Evolutionary conservation across 176 grass and related monocot species (phyloP).

Genomic region (Saccharum spontaneum): DNA sequence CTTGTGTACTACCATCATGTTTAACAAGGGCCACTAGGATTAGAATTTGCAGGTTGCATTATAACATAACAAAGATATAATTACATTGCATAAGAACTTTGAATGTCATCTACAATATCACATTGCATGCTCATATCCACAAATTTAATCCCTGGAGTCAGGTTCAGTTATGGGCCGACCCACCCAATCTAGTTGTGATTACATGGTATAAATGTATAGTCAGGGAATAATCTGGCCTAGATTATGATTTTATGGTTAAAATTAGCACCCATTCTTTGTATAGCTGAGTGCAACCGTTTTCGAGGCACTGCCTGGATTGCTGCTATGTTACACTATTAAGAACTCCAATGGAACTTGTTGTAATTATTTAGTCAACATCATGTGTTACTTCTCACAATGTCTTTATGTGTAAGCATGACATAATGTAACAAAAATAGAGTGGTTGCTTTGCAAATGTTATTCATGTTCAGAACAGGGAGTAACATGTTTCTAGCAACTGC

Average conservation of each 20-base stretch:
- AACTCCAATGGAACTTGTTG: background rate
- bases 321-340: background rate
- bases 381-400: background rate
- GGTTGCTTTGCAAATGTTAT: background rate
- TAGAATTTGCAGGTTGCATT: background rate
- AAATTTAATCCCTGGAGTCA: slow-evolving; percentile 7
- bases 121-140: background rate
- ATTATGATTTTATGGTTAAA: background rate
- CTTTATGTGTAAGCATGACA: background rate
- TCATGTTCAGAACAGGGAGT: background rate
- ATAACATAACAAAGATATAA: background rate
- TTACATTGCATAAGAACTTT: background rate
- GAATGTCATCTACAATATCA: background rate
- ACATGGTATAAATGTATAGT: background rate
- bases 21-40: slow-evolving; percentile 15
- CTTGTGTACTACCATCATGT: slow-evolving; percentile 11
- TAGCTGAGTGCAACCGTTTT: background rate
- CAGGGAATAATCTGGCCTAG: background rate
- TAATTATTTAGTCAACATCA: background rate
- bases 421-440: background rate
- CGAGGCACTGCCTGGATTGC: background rate
- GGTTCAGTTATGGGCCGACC: background rate
- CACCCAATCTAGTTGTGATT: background rate
- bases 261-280: background rate
- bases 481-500: slow-evolving; percentile 1